These are phyloP conservation scores for Neckera pumila DNA, from an alignment of 225 moss, liverwort and hornwort species.

Conservation along the genomic window DNA sequence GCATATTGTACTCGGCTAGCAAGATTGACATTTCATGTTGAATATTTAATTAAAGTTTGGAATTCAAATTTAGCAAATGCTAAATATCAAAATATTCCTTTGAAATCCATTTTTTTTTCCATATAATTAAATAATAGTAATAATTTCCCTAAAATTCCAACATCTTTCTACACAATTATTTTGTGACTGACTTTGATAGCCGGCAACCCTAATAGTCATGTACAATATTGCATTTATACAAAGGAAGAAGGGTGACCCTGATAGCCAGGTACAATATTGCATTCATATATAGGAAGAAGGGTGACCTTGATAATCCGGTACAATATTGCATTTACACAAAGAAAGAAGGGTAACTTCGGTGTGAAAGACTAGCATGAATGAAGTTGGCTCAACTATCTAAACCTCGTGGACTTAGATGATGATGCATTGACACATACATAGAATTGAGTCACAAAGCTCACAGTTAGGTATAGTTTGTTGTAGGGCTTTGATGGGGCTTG, in stretches of 20 bases:
- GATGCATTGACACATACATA: background rate
- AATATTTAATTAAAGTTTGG: background rate
- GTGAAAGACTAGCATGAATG: too few species aligned
- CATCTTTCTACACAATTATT: background rate
- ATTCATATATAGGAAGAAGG: too few species aligned
- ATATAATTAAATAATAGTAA: background rate
- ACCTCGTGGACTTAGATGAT: too few species aligned
- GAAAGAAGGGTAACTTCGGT: too few species aligned
- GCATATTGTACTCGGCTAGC: accelerated
- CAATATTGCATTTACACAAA: background rate
- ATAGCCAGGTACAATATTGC: background rate
- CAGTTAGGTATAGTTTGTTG: background rate
- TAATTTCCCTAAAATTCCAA: background rate
- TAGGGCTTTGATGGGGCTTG: background rate
- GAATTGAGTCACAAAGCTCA: background rate
- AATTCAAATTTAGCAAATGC: background rate
- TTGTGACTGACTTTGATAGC: background rate
- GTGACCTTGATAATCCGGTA: background rate
- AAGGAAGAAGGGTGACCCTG: background rate
- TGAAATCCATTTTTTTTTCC: background rate
- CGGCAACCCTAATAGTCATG: background rate
- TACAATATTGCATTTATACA: too few species aligned
- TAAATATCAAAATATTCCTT: background rate
- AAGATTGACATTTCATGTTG: background rate
- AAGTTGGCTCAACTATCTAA: too few species aligned